A percentile compares a stretch with the other conserved stretches of the same genome.
These are phyloP conservation scores for Suhomyces taliae DNA, from an alignment of 1,139 yeast species.

Conservation along the genomic window DNA sequence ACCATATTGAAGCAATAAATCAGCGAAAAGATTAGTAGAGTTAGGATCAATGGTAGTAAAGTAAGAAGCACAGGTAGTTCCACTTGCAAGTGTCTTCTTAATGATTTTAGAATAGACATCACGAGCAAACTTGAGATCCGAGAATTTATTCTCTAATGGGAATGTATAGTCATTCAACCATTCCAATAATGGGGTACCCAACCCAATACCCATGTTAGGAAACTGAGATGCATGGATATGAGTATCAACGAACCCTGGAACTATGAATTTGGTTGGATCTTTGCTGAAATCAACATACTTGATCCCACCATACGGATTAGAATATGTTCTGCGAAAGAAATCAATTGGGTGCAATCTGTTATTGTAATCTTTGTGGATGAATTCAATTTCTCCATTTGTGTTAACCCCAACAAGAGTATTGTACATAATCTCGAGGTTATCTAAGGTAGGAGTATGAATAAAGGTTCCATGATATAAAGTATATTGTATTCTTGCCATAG, in stretches of 20 bases:
- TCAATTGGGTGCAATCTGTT: constrained; percentile 8
- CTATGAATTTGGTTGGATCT: constrained; percentile 52
- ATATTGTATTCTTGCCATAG: constrained; percentile 23
- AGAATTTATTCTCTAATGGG: constrained; percentile 67
- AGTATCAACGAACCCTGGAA: constrained; percentile 94
- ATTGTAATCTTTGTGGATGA: constrained; percentile 20
- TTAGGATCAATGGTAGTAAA: constrained; percentile 83
- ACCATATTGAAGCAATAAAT: constrained; percentile 61
- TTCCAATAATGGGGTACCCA: constrained; percentile 78
- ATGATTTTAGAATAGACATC: constrained; percentile 66
- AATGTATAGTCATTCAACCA: constrained; percentile 89
- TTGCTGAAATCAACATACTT: constrained; percentile 30
- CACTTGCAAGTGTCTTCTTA: constrained; percentile 63
- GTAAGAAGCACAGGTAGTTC: constrained; percentile 92
- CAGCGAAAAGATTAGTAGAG: constrained; percentile 76
- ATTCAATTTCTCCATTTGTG: constrained; percentile 33
- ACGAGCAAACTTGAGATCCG: constrained; percentile 48
- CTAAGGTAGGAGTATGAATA: constrained; percentile 35
- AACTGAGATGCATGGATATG: constrained; percentile 97
- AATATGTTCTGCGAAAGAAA: constrained; percentile 6
- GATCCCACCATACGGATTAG: constrained; percentile 14
- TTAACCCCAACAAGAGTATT: constrained; percentile 38
- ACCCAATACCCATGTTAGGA: constrained; percentile 91
- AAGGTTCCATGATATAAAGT: constrained; percentile 40
- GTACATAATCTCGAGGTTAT: constrained; percentile 27